phyloP scores from a whole-genome alignment of 257 asterid genomes.

The Primulina tabacum region DNA sequence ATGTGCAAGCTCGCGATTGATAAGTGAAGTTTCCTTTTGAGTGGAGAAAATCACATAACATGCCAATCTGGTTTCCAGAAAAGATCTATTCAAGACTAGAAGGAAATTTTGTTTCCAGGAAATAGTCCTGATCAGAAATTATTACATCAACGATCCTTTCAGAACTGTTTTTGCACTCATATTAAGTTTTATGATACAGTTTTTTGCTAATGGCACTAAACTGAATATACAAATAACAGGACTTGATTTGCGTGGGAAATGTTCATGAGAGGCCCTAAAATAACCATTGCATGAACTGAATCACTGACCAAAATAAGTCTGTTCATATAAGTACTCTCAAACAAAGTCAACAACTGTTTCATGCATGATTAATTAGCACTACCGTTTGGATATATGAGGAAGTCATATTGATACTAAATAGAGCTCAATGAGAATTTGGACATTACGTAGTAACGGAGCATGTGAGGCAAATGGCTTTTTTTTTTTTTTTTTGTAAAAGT shows the following conservation, averaged over 20 bases:
- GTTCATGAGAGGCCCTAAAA: background rate
- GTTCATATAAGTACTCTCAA: background rate
- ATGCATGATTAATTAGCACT: background rate
- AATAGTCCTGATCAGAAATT: background rate
- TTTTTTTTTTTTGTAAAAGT: background rate
- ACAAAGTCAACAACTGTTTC: background rate
- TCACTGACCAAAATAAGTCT: background rate
- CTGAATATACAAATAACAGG: background rate
- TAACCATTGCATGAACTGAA: background rate
- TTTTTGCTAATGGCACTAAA: background rate
- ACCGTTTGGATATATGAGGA: background rate
- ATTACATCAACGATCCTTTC: background rate
- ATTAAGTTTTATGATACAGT: background rate
- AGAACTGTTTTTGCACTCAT: background rate
- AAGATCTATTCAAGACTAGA: background rate
- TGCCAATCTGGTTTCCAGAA: too few relatives aligned
- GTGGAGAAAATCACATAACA: too few relatives aligned
- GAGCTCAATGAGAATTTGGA: background rate
- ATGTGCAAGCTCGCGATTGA: background rate
- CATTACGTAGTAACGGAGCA: background rate
- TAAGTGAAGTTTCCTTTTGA: too few relatives aligned
- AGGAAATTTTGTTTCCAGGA: background rate
- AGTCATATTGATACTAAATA: background rate
- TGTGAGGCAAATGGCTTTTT: background rate
- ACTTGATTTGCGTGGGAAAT: background rate